A percentile compares a stretch with the other conserved stretches of the same genome.
These are phyloP conservation scores for Artemisia tridentata DNA, from an alignment of 129 eudicot genomes.

Conservation along the genomic window DNA sequence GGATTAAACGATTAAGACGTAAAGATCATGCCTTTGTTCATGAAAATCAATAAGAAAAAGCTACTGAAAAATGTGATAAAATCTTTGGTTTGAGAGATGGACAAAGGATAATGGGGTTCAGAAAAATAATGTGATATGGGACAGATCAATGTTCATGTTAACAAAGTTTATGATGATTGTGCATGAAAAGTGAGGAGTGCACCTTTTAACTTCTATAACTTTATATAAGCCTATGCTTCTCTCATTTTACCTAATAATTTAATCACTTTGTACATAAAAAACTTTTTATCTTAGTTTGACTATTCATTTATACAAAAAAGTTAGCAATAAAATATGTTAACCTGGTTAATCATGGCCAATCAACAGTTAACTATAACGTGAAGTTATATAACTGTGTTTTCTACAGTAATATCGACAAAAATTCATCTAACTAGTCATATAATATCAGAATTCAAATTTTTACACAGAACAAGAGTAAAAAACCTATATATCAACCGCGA, in stretches of 20 bases:
- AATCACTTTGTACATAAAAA: conserved; percentile 9
- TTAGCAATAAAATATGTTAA: neutral
- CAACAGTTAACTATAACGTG: no score
- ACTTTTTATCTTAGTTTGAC: conserved; percentile 16
- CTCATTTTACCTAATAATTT: conserved; percentile 22
- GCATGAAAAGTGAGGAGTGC: conserved; percentile 35
- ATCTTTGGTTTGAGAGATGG: conserved; percentile 15
- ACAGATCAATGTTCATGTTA: conserved; percentile 38
- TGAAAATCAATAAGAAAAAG: conserved; percentile 21
- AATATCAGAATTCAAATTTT: no score
- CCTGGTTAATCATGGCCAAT: no score
- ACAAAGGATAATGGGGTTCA: conserved; percentile 29
- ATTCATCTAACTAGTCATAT: no score
- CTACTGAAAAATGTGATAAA: conserved; percentile 8
- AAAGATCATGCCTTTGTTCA: conserved; percentile 19
- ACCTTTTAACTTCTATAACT: conserved; percentile 30
- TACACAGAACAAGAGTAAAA: no score
- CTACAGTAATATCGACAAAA: no score
- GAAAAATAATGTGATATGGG: conserved; percentile 38
- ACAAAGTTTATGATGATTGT: conserved; percentile 34
- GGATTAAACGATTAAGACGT: conserved; percentile 6
- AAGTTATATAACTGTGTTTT: no score
- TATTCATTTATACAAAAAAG: conserved; percentile 7
- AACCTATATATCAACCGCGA: no score
- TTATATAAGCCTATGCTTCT: conserved; percentile 29